These are phyloP conservation scores for Vitis amurensis DNA, from an alignment of 164 flowering plant species.

Conservation along the genomic window DNA sequence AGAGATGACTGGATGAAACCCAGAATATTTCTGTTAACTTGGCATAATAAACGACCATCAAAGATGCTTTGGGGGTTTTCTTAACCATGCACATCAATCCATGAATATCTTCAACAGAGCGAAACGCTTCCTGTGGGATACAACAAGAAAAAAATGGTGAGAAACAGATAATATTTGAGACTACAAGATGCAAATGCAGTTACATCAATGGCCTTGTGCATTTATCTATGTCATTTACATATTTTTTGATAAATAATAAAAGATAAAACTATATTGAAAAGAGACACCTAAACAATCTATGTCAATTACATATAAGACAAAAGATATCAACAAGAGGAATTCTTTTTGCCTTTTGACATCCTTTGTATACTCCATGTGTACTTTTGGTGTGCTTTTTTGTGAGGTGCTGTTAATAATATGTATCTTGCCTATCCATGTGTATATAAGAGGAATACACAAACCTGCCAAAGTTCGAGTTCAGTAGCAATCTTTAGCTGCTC, in stretches of 20 bases:
- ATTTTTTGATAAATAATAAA: too few relatives aligned
- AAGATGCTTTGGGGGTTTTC: conserved; percentile 85
- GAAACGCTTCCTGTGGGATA: conserved; percentile 83
- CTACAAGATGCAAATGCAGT: too few relatives aligned
- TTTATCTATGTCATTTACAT: too few relatives aligned
- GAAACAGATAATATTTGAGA: neutral
- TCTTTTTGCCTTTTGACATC: too few relatives aligned
- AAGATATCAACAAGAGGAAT: neutral
- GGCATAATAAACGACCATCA: conserved; percentile 87
- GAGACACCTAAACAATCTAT: too few relatives aligned
- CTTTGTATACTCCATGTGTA: too few relatives aligned
- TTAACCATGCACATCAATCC: conserved; percentile 97
- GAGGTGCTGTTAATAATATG: too few relatives aligned
- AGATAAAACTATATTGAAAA: neutral
- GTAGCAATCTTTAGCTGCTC: conserved; percentile 97
- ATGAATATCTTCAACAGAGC: conserved; percentile 89
- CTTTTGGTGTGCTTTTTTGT: too few relatives aligned
- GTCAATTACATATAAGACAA: neutral
- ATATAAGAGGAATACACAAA: conserved; percentile 8
- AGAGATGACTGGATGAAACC: conserved; percentile 77
- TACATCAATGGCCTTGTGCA: too few relatives aligned
- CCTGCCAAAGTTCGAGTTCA: conserved; percentile 98
- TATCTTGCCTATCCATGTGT: too few relatives aligned
- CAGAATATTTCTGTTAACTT: conserved; percentile 86
- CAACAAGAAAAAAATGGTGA: conserved; percentile 8